phyloP scores from a whole-genome alignment of 257 asterid genomes.

The Orobanche coerulescens region DNA sequence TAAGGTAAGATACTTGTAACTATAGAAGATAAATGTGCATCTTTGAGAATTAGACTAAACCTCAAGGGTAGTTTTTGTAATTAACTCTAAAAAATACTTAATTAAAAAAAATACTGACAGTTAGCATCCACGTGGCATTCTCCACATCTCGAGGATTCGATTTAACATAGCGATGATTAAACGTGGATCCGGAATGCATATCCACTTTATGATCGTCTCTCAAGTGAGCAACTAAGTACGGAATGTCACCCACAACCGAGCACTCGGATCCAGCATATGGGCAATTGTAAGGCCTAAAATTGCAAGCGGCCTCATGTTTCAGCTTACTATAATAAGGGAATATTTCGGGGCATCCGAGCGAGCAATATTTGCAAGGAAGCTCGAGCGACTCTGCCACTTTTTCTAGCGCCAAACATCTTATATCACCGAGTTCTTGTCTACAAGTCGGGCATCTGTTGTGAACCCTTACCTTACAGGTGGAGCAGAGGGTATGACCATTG shows the following conservation, averaged over 20 bases:
- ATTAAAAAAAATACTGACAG: slow-evolving; percentile 47
- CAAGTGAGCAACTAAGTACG: slow-evolving; percentile 61
- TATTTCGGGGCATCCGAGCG: slow-evolving; percentile 82
- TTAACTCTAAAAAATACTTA: too few relatives aligned
- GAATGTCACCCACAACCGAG: slow-evolving; percentile 71
- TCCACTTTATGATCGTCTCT: slow-evolving; percentile 88
- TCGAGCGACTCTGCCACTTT: slow-evolving; percentile 92
- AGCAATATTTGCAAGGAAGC: slow-evolving; percentile 72
- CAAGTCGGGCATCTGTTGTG: slow-evolving; percentile 86
- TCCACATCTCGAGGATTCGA: slow-evolving; percentile 93
- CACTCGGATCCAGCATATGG: slow-evolving; percentile 94
- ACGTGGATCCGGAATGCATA: slow-evolving; percentile 90
- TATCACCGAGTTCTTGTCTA: slow-evolving; percentile 86
- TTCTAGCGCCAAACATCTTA: slow-evolving; percentile 87
- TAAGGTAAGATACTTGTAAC: too few relatives aligned
- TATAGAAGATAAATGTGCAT: too few relatives aligned
- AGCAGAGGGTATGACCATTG: slow-evolving; percentile 84
- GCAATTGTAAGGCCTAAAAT: slow-evolving; percentile 78
- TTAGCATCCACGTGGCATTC: slow-evolving; percentile 94
- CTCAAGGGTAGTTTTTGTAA: too few relatives aligned
- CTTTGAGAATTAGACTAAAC: too few relatives aligned
- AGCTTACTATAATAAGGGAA: slow-evolving; percentile 83
- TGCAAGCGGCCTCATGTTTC: slow-evolving; percentile 75
- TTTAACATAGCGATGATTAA: slow-evolving; percentile 87
- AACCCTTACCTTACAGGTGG: slow-evolving; percentile 80